Conservation (phyloP, 306 rosid species). For the Cucurbita maxima region DNA sequence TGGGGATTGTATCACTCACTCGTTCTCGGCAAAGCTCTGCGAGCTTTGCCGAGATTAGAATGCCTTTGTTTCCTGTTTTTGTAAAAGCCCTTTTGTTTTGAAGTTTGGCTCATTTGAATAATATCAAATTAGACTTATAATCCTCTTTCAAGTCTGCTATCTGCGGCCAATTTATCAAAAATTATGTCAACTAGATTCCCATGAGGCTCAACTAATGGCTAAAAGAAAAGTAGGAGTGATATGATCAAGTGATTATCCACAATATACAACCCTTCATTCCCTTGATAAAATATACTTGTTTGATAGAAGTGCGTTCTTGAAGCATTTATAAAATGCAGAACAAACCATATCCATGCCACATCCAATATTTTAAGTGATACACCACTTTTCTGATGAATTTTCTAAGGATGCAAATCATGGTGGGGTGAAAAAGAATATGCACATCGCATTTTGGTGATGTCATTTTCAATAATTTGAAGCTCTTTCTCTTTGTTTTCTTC, state of each 20-base stretch:
- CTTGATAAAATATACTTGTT: background rate
- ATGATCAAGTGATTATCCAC: background rate
- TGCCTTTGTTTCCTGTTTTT: background rate
- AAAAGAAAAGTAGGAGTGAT: background rate
- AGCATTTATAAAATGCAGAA: conserved; percentile 1
- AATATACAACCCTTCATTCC: background rate
- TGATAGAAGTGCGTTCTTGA: conserved; percentile 3
- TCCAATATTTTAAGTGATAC: background rate
- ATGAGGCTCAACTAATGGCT: background rate
- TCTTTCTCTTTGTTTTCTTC: background rate
- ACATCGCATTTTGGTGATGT: conserved; percentile 4
- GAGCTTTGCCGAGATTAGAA: background rate
- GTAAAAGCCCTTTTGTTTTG: background rate
- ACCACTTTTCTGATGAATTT: background rate
- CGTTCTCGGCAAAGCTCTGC: background rate
- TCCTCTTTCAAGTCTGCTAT: background rate
- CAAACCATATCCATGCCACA: background rate
- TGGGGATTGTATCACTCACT: conserved; percentile 7
- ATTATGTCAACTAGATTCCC: background rate
- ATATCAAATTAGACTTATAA: background rate
- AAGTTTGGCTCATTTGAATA: background rate
- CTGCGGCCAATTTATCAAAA: background rate
- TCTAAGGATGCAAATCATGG: background rate
- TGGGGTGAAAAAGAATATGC: conserved; percentile 5
- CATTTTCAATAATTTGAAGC: background rate